Evolutionary conservation across 805 yeast genomes (phyloP).

Genomic region (Teunomyces tritomae): DNA sequence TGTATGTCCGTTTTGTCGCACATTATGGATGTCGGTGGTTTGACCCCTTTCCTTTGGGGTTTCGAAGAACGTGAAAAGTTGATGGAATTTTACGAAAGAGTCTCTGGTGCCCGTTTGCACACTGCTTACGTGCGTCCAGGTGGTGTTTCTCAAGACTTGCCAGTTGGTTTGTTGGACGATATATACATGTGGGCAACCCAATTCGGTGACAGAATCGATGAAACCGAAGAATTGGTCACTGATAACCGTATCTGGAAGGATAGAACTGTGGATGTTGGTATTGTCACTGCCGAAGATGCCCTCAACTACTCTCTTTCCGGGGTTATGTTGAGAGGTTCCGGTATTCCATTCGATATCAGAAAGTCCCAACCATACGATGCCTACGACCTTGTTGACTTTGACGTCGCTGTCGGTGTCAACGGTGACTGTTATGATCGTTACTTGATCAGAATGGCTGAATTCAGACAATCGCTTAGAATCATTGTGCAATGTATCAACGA

Average conservation of each 20-base stretch:
- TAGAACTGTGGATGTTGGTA: conserved; percentile 79
- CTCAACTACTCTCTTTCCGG: conserved; percentile 78
- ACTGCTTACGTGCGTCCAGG: conserved; percentile 89
- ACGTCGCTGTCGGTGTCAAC: conserved; percentile 78
- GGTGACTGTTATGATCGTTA: conserved; percentile 94
- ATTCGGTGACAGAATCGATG: conserved; percentile 90
- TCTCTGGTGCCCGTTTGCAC: conserved; percentile 86
- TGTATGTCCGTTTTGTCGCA: conserved; percentile 84
- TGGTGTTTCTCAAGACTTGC: conserved; percentile 86
- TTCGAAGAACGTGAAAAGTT: conserved; percentile 90
- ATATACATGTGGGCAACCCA: conserved; percentile 96
- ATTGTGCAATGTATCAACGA: conserved; percentile 87
- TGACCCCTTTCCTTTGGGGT: conserved; percentile 92
- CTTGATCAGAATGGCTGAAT: conserved; percentile 85
- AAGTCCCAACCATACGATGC: conserved; percentile 89
- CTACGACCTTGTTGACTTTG: conserved; percentile 81
- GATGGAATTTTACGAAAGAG: conserved; percentile 91
- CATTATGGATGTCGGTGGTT: conserved; percentile 93
- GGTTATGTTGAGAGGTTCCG: conserved; percentile 89
- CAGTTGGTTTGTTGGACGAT: conserved; percentile 82
- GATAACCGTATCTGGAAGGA: conserved; percentile 92
- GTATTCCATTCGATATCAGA: conserved; percentile 83
- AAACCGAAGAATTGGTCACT: conserved; percentile 83
- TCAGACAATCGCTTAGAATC: conserved; percentile 85
- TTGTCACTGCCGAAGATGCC: conserved; percentile 83